A percentile compares a stretch with the other conserved stretches of the same genome.
These are phyloP conservation scores for Calonectria multiphialidica DNA, from an alignment of 2,329 filamentous ascomycete genomes.

Conservation along the genomic window DNA sequence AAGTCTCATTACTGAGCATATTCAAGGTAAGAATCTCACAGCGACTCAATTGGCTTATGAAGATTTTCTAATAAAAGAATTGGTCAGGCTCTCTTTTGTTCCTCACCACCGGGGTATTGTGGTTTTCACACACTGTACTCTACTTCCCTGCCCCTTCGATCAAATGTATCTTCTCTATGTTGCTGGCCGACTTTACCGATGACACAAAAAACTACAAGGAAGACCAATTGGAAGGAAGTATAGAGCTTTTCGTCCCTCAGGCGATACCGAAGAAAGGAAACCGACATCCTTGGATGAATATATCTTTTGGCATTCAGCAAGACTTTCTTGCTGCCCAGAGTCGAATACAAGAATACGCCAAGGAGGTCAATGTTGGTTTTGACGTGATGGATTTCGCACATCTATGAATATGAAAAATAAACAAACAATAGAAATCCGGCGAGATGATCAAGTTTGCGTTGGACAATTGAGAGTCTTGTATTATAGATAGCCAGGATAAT, in stretches of 20 bases:
- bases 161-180: background rate
- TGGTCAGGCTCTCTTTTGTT: background rate
- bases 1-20: background rate
- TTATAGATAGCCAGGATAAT: background rate
- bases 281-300: too few species aligned
- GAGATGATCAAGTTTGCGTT: too few species aligned
- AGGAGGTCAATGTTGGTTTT: background rate
- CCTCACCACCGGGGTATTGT: background rate
- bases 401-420: background rate
- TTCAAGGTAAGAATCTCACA: background rate
- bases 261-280: too few species aligned
- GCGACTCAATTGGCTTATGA: rapidly evolving
- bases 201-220: background rate
- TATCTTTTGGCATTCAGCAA: background rate
- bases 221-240: too few species aligned
- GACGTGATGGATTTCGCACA: background rate
- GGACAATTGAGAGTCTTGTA: too few species aligned
- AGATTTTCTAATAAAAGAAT: background rate
- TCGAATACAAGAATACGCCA: background rate
- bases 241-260: background rate
- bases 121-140: background rate
- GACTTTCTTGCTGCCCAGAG: background rate
- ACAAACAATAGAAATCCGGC: too few species aligned
- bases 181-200: background rate
- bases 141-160: background rate